Conservation (phyloP, 139 green algal genomes). For the Trebouxia sp. region DNA sequence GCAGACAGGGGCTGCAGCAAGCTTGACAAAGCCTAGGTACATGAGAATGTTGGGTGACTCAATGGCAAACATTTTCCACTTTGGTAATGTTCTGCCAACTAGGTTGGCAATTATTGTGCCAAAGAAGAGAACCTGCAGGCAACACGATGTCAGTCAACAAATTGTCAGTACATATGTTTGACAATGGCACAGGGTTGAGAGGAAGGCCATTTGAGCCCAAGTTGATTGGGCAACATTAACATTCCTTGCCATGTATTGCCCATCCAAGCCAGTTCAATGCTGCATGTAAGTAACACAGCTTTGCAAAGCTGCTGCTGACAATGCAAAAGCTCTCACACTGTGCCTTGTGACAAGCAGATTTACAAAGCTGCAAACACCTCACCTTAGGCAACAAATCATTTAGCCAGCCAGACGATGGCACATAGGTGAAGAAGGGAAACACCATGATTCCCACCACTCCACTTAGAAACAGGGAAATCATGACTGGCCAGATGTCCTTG, state of each 20-base stretch:
- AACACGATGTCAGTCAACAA: too few species aligned
- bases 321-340: too few species aligned
- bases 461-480: slow-evolving; percentile 52
- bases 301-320: too few species aligned
- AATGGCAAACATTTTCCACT: slow-evolving; percentile 46
- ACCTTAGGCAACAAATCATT: slow-evolving; percentile 66
- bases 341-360: too few species aligned
- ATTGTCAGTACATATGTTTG: neutral
- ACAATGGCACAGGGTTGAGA: neutral
- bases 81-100: slow-evolving; percentile 64
- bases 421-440: slow-evolving; percentile 83
- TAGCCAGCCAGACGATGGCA: slow-evolving; percentile 56
- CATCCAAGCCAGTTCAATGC: too few species aligned
- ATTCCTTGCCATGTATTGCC: too few species aligned
- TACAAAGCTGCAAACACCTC: neutral
- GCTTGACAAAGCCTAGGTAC: slow-evolving; percentile 35
- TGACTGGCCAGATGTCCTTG: slow-evolving; percentile 45
- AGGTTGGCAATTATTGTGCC: slow-evolving; percentile 70
- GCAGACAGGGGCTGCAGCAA: slow-evolving; percentile 44
- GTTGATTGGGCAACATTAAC: too few species aligned
- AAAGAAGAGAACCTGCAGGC: slow-evolving; percentile 75
- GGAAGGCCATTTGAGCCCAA: too few species aligned
- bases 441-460: slow-evolving; percentile 52
- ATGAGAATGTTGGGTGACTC: slow-evolving; percentile 46
- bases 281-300: too few species aligned